Conservation (phyloP, 2,329 filamentous ascomycete genomes). For the Catunica adiposa region DNA sequence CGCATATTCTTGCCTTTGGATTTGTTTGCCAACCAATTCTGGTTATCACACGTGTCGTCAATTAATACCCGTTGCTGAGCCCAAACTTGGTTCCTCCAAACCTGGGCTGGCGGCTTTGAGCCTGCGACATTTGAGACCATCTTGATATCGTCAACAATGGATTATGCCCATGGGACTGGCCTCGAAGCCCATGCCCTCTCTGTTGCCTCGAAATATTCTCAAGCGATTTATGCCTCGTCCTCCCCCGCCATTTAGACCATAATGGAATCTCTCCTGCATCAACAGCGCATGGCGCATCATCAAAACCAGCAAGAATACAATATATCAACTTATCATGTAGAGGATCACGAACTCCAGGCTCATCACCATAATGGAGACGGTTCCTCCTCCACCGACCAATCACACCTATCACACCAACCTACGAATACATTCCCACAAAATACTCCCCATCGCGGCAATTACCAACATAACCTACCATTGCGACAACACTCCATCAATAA, state of each 20-base stretch:
- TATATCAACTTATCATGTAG: not conserved
- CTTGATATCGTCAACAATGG: slow-evolving; percentile 8
- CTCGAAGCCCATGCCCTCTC: slow-evolving; percentile 12
- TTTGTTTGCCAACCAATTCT: too few species aligned
- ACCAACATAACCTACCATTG: too few species aligned
- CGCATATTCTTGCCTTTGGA: not conserved
- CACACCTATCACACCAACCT: too few species aligned
- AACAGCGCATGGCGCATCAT: slow-evolving; percentile 10
- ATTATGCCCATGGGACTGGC: slow-evolving; percentile 9
- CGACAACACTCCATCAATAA: too few species aligned
- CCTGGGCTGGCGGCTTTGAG: not conserved
- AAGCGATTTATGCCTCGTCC: too few species aligned
- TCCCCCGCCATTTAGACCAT: not conserved
- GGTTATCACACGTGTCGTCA: too few species aligned
- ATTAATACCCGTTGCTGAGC: not conserved
- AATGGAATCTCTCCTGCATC: slow-evolving; percentile 10
- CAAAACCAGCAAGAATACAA: slow-evolving; percentile 2
- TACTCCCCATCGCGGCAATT: not conserved
- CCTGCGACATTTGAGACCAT: not conserved
- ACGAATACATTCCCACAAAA: too few species aligned
- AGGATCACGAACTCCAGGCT: not conserved
- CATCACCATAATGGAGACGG: not conserved
- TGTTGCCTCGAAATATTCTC: slow-evolving; percentile 6
- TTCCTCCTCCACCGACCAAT: too few species aligned
- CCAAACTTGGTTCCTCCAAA: not conserved